Evolutionary conservation across 2,329 filamentous ascomycete genomes (phyloP).

Genomic region (Cercospora sp.): DNA sequence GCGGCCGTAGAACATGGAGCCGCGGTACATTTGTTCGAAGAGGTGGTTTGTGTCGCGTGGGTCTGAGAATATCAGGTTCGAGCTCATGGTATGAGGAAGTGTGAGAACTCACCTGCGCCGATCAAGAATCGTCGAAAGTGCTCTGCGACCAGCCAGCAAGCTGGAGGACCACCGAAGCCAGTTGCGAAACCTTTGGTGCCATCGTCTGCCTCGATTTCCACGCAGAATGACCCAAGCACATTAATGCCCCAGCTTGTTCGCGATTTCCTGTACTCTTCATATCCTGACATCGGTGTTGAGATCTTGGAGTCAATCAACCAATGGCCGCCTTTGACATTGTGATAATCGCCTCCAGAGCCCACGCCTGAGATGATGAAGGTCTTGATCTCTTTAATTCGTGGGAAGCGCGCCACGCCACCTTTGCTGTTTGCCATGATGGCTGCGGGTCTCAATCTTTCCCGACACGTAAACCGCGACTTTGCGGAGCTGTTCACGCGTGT

Average conservation of each 20-base stretch:
- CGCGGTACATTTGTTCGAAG: constrained; percentile 96
- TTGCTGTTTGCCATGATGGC: constrained; percentile 33
- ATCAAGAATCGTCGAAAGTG: constrained; percentile 92
- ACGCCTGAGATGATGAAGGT: constrained; percentile 71
- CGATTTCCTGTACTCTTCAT: constrained; percentile 83
- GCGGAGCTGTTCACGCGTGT: neutral
- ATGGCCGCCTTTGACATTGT: constrained; percentile 74
- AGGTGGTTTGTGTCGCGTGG: constrained; percentile 87
- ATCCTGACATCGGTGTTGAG: constrained; percentile 86
- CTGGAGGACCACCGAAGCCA: constrained; percentile 88
- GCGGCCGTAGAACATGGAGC: constrained; percentile 93
- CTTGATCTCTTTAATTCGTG: constrained; percentile 72
- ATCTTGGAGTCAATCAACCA: constrained; percentile 93
- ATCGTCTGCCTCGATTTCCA: constrained; percentile 85
- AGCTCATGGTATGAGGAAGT: too few relatives aligned
- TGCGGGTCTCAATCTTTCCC: neutral
- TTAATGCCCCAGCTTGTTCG: constrained; percentile 95
- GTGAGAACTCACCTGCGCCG: constrained; percentile 69
- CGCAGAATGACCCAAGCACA: constrained; percentile 85
- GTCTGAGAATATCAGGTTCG: too few relatives aligned
- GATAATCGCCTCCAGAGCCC: constrained; percentile 74
- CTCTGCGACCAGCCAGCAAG: constrained; percentile 89
- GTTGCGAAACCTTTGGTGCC: constrained; percentile 94
- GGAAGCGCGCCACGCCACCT: constrained; percentile 58
- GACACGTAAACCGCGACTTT: neutral